Base-by-base conservation (phyloP, 2,329 filamentous ascomycete genomes). In the Alternaria alternata region DNA sequence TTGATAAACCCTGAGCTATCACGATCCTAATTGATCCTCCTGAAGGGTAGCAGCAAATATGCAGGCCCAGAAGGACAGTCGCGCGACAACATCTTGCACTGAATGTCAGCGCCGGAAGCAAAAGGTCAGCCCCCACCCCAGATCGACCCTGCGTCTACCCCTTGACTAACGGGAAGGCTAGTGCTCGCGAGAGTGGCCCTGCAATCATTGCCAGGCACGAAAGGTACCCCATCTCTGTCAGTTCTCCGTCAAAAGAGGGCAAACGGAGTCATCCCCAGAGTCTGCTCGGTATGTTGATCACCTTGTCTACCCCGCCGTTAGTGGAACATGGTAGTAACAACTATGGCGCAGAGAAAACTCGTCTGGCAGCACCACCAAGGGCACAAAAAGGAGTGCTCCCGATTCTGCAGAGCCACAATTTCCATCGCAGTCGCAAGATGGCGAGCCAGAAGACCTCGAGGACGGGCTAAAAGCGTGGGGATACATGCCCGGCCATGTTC, bases 101-200 rank as follows among this genome's bases (percentile, higher is more conserved):
- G 82, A 85, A 65, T 85, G 83, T 63, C 82, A 83, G 61, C 78
- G 83, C 8, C 79, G 82, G 42, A 85, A 85, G 69, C 83, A 85
- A 64, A 84, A 83, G 78, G 81, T 78, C 71, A 66, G 72, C 56
- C 49, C 38, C 38, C 54, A 39, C 54, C 46, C 36, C 46, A 41
- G 57, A 52, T 41, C 42, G 43, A 22, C 46, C 57, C 59, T 57
- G 56, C 42, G 56, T 61, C 36, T 41, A 34, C 38, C 8, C 16
- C 44, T 44, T 32, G 51, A 47, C 72, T 74, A 61, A 74, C 51
- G 42, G 56, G 20, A 42, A 36, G 28, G 41, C 47, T 67, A 84
- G 82, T 85, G 83, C 65, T 83, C 79, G 60, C 79, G 81, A 34
- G 76, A 83, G 67, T 85, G 83, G 79, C 83, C 82, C 3, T 85